These are phyloP conservation scores for Globisporangium recalcitrans DNA, from an alignment of 352 stramenopile genomes.

Conservation along the genomic window DNA sequence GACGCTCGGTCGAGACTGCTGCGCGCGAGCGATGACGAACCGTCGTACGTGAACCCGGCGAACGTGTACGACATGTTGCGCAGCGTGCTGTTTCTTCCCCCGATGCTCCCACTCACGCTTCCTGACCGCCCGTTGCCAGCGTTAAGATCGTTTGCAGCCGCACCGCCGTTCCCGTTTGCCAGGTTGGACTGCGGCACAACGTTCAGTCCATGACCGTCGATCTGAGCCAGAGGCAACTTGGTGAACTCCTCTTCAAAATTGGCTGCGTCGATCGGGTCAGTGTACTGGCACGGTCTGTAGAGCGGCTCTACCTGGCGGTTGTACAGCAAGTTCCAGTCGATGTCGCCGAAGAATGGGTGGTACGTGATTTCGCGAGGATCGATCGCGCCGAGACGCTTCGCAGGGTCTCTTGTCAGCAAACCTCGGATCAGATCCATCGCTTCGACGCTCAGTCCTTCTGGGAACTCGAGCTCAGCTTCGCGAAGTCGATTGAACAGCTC, in stretches of 20 bases:
- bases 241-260: conserved; percentile 87
- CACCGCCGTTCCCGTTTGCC: conserved; percentile 12
- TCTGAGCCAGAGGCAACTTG: conserved; percentile 61
- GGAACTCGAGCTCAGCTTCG: conserved; percentile 67
- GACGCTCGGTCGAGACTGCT: conserved; percentile 31
- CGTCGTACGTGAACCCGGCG: conserved; percentile 79
- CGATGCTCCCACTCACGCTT: conserved; percentile 29
- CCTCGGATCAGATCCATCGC: conserved; percentile 80
- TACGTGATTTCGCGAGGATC: conserved; percentile 76
- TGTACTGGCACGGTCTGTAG: conserved; percentile 82
- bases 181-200: conserved; percentile 38
- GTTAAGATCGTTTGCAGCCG: conserved; percentile 2
- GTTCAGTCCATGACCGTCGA: conserved; percentile 65
- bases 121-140: conserved; percentile 14
- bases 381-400: conserved; percentile 86
- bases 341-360: conserved; percentile 77
- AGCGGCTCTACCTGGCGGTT: conserved; percentile 68
- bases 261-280: conserved; percentile 72
- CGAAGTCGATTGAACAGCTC: conserved; percentile 67
- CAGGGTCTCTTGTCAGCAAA: conserved; percentile 90
- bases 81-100: conserved; percentile 48
- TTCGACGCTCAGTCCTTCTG: conserved; percentile 51
- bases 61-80: conserved; percentile 86
- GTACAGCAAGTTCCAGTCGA: conserved; percentile 79
- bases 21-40: conserved; percentile 43